phyloP scores from a whole-genome alignment of 2,329 filamentous ascomycete species.

The Coniochaeta ligniaria region DNA sequence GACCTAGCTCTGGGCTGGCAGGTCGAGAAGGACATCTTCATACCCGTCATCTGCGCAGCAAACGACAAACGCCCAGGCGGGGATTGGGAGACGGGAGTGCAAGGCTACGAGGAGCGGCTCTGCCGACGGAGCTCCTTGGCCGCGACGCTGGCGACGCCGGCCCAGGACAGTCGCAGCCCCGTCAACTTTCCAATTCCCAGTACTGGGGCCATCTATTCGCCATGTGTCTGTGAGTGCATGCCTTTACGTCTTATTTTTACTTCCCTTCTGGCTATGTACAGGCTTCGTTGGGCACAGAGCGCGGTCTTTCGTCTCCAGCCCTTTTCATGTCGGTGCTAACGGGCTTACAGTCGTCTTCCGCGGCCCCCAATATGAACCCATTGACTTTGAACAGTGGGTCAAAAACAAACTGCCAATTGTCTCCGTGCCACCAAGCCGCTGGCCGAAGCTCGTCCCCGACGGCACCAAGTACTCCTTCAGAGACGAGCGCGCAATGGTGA shows the following conservation, averaged over 20 bases:
- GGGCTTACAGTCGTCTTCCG: constrained; percentile 57
- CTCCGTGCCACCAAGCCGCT: constrained; percentile 63
- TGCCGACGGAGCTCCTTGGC: constrained; percentile 69
- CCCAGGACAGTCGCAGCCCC: constrained; percentile 33
- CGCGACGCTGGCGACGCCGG: constrained; percentile 58
- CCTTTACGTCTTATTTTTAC: not conserved
- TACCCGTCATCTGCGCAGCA: constrained; percentile 65
- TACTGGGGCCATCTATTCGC: constrained; percentile 62
- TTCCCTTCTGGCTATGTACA: not conserved
- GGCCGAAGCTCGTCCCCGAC: constrained; percentile 64
- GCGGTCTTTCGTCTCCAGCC: not conserved
- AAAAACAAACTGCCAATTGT: constrained; percentile 66
- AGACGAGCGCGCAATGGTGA: constrained; percentile 63
- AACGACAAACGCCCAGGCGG: constrained; percentile 72
- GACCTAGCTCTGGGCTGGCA: constrained; percentile 53
- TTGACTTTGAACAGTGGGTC: constrained; percentile 43
- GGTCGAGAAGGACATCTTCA: constrained; percentile 25
- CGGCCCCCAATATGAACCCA: constrained; percentile 58
- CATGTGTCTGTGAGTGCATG: constrained; percentile 48
- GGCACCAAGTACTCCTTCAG: constrained; percentile 66
- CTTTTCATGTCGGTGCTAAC: not conserved
- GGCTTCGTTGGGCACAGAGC: not conserved
- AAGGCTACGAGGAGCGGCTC: constrained; percentile 64
- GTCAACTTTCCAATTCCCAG: constrained; percentile 66
- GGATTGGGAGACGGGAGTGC: constrained; percentile 64